Conservation (phyloP, 1,139 yeast species). For the Sugiyamaella castrensis region DNA sequence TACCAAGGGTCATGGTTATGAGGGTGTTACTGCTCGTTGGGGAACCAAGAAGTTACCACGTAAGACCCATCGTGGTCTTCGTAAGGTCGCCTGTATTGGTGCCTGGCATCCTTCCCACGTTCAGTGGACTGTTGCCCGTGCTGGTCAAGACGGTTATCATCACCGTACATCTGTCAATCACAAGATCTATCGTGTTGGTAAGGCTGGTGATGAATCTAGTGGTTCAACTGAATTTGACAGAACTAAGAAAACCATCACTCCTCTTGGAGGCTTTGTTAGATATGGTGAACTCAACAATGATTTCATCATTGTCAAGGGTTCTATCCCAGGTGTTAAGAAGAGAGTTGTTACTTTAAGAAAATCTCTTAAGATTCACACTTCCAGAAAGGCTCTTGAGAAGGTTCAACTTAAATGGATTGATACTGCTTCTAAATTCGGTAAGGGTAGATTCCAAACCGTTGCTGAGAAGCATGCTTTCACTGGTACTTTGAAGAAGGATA, state of each 20-base stretch:
- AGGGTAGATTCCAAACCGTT: constrained; percentile 99
- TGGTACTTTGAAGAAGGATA: constrained; percentile 99
- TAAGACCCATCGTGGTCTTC: constrained; percentile 99
- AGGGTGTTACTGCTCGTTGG: constrained; percentile 99
- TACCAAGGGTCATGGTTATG: constrained; percentile 99
- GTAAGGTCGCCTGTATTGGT: constrained; percentile 99
- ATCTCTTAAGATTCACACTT: constrained; percentile 96
- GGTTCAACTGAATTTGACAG: constrained; percentile 99
- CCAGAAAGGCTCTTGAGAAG: constrained; percentile 96
- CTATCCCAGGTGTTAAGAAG: constrained; percentile 99
- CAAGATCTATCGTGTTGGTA: constrained; percentile 99
- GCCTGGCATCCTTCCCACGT: constrained; percentile 99
- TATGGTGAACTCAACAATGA: constrained; percentile 98
- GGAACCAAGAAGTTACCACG: constrained; percentile 99
- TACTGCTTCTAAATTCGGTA: constrained; percentile 99
- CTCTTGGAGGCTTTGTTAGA: constrained; percentile 99
- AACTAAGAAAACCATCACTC: constrained; percentile 99
- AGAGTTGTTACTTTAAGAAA: constrained; percentile 98
- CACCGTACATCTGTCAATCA: constrained; percentile 99
- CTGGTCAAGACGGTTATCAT: constrained; percentile 99
- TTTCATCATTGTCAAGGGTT: constrained; percentile 96
- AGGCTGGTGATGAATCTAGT: constrained; percentile 88
- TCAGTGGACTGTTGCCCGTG: constrained; percentile 99
- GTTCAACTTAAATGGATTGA: constrained; percentile 99
- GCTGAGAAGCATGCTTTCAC: constrained; percentile 99